Percentiles rank a stretch among this genome's conserved stretches.
Evolutionary conservation across 2,329 filamentous ascomycete genomes (phyloP).

Genomic region (Neopestalotiopsis rosae): DNA sequence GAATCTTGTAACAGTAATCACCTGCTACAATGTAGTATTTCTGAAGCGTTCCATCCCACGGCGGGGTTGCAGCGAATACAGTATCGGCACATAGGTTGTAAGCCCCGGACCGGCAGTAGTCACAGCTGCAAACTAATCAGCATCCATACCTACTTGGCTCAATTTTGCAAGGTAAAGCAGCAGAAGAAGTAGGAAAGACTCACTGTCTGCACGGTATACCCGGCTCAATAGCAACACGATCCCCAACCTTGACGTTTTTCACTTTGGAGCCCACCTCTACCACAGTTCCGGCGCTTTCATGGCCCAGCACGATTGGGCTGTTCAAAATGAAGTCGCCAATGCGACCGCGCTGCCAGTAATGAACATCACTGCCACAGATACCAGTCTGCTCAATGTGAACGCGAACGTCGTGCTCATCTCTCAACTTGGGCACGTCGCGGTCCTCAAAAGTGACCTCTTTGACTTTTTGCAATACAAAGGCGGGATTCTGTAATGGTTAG

Average conservation of each 20-base stretch:
- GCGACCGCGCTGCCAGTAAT: conserved; percentile 52
- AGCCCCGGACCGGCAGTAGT: conserved; percentile 44
- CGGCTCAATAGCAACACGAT: conserved; percentile 54
- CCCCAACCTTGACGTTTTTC: conserved; percentile 47
- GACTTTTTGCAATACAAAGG: conserved; percentile 52
- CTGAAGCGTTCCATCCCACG: conserved; percentile 52
- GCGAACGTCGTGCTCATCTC: conserved; percentile 46
- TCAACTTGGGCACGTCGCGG: conserved; percentile 44
- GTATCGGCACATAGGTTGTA: conserved; percentile 50
- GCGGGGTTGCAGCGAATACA: conserved; percentile 55
- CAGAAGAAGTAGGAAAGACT: not conserved
- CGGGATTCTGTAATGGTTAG: conserved; percentile 42
- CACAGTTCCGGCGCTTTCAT: conserved; percentile 49
- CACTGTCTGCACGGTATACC: conserved; percentile 47
- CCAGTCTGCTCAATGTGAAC: conserved; percentile 51
- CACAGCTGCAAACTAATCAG: conserved; percentile 35
- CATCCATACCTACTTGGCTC: not conserved
- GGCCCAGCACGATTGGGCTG: conserved; percentile 52
- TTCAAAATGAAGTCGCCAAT: conserved; percentile 51
- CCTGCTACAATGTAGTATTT: conserved; percentile 53
- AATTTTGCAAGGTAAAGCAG: not conserved
- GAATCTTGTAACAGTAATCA: conserved; percentile 54
- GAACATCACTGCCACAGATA: conserved; percentile 53
- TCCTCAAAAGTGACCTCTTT: conserved; percentile 51
- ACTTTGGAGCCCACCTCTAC: conserved; percentile 46